phyloP scores from a whole-genome alignment of 345 rosid genomes.

The Microcos paniculata region DNA sequence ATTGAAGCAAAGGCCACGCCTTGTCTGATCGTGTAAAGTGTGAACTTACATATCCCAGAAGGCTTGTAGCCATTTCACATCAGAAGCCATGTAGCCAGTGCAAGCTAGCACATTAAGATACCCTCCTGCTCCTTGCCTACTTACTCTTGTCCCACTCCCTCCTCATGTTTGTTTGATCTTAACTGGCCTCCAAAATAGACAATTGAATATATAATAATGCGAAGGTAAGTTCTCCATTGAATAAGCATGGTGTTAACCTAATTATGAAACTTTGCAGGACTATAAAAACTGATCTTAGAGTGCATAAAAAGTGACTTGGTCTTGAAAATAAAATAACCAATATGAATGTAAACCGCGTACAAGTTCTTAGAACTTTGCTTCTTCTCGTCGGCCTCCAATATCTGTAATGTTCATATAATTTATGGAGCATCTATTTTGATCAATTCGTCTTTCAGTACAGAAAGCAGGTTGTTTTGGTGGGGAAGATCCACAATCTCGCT shows the following conservation, averaged over 20 bases:
- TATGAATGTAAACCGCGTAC: not conserved
- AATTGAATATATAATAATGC: no score
- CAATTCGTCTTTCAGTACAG: not conserved
- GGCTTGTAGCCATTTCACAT: no score
- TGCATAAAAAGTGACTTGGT: not conserved
- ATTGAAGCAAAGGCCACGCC: no score
- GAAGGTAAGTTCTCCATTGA: not conserved
- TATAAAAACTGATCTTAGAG: not conserved
- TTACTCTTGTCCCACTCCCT: no score
- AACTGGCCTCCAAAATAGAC: no score
- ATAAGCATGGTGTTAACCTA: not conserved
- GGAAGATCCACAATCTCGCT: conserved; percentile 24
- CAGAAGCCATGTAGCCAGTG: no score
- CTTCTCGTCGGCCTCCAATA: not conserved
- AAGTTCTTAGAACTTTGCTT: not conserved
- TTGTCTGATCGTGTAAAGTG: no score
- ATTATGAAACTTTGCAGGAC: not conserved
- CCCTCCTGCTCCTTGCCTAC: no score
- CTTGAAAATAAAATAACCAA: not conserved
- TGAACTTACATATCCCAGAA: no score
- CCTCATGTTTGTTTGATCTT: no score
- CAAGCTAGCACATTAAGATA: no score
- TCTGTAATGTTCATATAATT: not conserved
- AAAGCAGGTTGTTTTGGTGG: conserved; percentile 17
- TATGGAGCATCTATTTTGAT: not conserved